Evolutionary conservation across 1,284 basidiomycete genomes (phyloP), one percentile per base, ranked within the genome.

Genomic region (Paramarasmius palmivorus): DNA sequence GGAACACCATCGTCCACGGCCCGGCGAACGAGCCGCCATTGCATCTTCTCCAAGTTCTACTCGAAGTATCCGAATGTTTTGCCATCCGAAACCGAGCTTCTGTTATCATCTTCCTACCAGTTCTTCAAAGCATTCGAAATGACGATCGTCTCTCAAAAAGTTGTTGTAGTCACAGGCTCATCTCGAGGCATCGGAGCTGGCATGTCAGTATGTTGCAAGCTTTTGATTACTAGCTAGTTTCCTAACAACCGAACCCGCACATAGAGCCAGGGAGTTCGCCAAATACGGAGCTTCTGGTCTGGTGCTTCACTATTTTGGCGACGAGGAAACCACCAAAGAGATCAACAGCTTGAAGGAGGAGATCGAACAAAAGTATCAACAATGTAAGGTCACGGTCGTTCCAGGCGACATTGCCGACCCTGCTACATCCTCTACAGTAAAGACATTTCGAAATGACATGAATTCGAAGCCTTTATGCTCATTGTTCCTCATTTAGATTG

Each of bases 91-190:
- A 15, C 8, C 32, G 14, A 32, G 17, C 44, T 9, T 26, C 12
- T 19, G 4, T 5, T n/a, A 17, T 32, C n/a, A 15, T 26, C 14
- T 15, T 17, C 12, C 14, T 26, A 29, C 44, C 19, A 15, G 25
- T 12, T 15, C 12, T 20, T 19, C 17, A 20, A 22, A 14, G 14
- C 17, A 29, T 4, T 12, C 25, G 14, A 34, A 34, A 81, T 81
- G 75, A 64, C 72, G 50, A 72, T 89, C 23, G 78, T 88, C 12
- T 65, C 72, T 12, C 74, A 77, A 63, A 90, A 90, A 65, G 70
- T 89, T 25, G 83, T 90, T 17, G 82, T 82, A 56, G 85, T 92
- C 61, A 92, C 89, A 12, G 90, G 90, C 29, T 78, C 86, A 17
- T 88, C 86, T n/a, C 77, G 85, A 54, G 89, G 90, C n/a, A 93